Evolutionary conservation across 1,139 yeast species (phyloP).

Genomic region (Nematodospora anomalae): DNA sequence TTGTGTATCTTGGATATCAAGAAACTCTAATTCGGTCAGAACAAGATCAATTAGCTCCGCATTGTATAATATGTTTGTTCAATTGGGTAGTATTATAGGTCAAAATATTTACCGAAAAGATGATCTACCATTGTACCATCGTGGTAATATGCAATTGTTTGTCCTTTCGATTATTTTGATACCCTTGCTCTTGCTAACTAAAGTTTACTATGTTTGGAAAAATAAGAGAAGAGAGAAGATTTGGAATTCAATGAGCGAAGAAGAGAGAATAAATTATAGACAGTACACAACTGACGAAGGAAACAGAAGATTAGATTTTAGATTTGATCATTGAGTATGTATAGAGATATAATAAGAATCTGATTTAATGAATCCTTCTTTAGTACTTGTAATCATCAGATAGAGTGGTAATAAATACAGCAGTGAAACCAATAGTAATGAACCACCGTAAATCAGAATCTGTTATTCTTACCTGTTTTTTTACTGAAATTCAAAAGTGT

Average conservation of each 20-base stretch:
- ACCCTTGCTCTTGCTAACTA: conserved; percentile 24
- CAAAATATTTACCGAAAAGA: conserved; percentile 54
- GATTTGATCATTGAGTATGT: conserved; percentile 23
- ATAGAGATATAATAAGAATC: neutral
- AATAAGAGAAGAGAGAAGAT: conserved; percentile 43
- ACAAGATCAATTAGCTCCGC: conserved; percentile 51
- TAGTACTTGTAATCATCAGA: too few species aligned
- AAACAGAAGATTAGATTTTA: conserved; percentile 56
- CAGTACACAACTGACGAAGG: conserved; percentile 49
- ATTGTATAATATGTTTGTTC: conserved; percentile 60
- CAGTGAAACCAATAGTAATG: too few species aligned
- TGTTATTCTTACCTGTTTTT: too few species aligned
- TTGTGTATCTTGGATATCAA: conserved; percentile 59
- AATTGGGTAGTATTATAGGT: conserved; percentile 51
- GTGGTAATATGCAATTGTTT: conserved; percentile 45
- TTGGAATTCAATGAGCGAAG: conserved; percentile 50
- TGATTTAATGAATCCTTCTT: conserved; percentile 8
- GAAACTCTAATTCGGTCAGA: conserved; percentile 59
- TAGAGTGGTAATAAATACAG: too few species aligned
- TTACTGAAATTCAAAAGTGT: too few species aligned
- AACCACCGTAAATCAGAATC: too few species aligned
- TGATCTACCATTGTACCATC: conserved; percentile 57
- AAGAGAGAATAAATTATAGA: conserved; percentile 48
- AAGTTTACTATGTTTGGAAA: conserved; percentile 45
- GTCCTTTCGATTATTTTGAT: conserved; percentile 17